Evolutionary conservation across 176 grass and related monocot genomes (phyloP).

Genomic region (Rhynchospora breviuscula): DNA sequence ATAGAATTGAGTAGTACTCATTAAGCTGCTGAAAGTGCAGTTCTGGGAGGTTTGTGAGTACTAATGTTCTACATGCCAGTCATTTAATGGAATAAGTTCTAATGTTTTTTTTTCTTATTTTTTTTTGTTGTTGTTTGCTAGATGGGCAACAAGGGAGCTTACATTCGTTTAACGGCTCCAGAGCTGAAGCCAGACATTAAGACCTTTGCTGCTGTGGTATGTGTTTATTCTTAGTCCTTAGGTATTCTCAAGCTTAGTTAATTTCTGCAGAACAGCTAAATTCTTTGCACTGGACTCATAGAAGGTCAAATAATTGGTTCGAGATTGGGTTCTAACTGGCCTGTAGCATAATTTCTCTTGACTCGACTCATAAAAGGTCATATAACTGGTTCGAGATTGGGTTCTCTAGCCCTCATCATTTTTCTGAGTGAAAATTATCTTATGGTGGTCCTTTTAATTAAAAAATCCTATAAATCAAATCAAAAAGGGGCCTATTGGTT

Average conservation of each 20-base stretch:
- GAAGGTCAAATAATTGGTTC: too few relatives aligned
- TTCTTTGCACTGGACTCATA: neutral
- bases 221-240: neutral
- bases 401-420: neutral
- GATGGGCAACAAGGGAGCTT: constrained; percentile 98
- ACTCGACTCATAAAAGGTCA: neutral
- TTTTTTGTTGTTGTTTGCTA: constrained; percentile 12
- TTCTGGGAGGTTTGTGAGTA: neutral
- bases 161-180: constrained; percentile 61
- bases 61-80: neutral
- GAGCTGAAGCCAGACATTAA: constrained; percentile 68
- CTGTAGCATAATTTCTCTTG: neutral
- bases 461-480: neutral
- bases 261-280: neutral
- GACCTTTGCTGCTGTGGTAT: constrained; percentile 52
- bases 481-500: neutral
- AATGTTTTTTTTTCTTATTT: constrained; percentile 7
- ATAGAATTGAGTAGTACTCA: neutral
- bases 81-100: neutral
- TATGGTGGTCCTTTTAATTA: neutral
- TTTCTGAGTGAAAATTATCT: neutral
- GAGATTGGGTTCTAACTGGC: neutral
- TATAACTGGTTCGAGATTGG: neutral
- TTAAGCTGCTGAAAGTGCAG: neutral
- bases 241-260: neutral